Evolutionary conservation across 2,329 filamentous ascomycete species (phyloP).

Genomic region (Fusarium sp.): DNA sequence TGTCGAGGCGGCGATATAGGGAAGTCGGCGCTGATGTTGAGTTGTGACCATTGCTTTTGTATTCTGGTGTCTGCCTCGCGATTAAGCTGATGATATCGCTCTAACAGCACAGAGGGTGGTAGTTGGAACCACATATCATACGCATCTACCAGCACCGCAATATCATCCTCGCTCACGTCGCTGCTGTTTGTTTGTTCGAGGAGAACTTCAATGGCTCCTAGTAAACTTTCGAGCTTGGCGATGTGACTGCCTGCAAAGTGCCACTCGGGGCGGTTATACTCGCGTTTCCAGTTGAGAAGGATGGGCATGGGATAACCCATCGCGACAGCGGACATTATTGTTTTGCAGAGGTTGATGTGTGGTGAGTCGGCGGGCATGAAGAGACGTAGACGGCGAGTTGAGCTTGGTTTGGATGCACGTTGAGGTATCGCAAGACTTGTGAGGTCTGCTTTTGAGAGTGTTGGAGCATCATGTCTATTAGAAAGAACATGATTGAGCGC

Average conservation of each 20-base stretch:
- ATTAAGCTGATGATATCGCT: constrained; percentile 54
- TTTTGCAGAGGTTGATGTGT: constrained; percentile 55
- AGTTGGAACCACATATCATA: constrained; percentile 58
- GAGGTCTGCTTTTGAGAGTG: constrained; percentile 28
- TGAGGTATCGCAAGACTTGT: constrained; percentile 19
- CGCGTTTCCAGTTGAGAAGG: constrained; percentile 55
- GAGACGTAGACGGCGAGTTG: constrained; percentile 50
- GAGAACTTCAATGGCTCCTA: constrained; percentile 49
- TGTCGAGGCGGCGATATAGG: constrained; percentile 51
- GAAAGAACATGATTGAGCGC: neutral
- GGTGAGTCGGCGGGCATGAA: constrained; percentile 56
- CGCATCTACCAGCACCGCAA: constrained; percentile 54
- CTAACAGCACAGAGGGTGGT: constrained; percentile 53
- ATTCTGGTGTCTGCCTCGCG: constrained; percentile 50
- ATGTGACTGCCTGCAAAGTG: constrained; percentile 56
- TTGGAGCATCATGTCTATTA: neutral
- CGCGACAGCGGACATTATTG: constrained; percentile 54
- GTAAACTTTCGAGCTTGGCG: constrained; percentile 54
- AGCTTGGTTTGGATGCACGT: neutral
- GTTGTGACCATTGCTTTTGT: constrained; percentile 42
- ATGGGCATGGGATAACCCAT: constrained; percentile 55
- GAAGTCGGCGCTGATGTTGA: constrained; percentile 34
- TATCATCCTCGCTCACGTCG: constrained; percentile 48
- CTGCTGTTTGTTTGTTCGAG: constrained; percentile 34
- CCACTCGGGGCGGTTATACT: constrained; percentile 54